Evolutionary conservation across 2,329 filamentous ascomycete genomes (phyloP).

Genomic region (Monosporascus sp.): DNA sequence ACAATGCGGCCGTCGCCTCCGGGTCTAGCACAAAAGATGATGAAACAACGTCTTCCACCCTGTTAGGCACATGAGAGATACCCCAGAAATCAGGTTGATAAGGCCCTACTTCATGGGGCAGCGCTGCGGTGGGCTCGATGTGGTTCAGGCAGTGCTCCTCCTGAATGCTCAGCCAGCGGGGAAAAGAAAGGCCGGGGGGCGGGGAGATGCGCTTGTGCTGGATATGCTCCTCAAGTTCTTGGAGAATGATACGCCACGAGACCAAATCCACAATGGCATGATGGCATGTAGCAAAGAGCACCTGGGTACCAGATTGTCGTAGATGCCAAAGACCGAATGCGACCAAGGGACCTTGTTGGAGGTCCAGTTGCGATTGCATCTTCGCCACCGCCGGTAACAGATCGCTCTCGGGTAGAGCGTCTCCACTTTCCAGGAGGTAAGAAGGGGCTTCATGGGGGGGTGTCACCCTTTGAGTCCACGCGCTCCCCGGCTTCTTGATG

Average conservation of each 20-base stretch:
- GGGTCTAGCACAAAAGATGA: conserved; percentile 28
- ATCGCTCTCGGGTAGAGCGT: neutral
- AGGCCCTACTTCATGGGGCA: conserved; percentile 4
- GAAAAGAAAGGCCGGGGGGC: conserved; percentile 25
- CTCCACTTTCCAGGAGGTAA: neutral
- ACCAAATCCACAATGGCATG: conserved; percentile 38
- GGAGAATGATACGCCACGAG: conserved; percentile 38
- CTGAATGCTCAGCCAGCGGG: conserved; percentile 32
- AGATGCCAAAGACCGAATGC: conserved; percentile 15
- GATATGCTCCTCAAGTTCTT: conserved; percentile 36
- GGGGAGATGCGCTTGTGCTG: conserved; percentile 10
- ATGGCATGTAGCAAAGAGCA: conserved; percentile 28
- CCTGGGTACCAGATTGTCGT: conserved; percentile 9
- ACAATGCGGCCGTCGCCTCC: conserved; percentile 19
- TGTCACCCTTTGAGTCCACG: neutral
- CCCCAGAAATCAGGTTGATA: neutral
- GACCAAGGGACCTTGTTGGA: conserved; percentile 17
- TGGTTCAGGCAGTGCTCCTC: conserved; percentile 18
- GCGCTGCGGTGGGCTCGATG: conserved; percentile 1
- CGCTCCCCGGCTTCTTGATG: neutral
- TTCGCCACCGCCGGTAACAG: neutral
- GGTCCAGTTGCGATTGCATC: conserved; percentile 9
- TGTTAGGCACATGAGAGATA: neutral
- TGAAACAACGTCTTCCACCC: conserved; percentile 3
- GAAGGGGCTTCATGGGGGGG: neutral